phyloP scores from a whole-genome alignment of 345 rosid species.

The Hibiscus trionum region DNA sequence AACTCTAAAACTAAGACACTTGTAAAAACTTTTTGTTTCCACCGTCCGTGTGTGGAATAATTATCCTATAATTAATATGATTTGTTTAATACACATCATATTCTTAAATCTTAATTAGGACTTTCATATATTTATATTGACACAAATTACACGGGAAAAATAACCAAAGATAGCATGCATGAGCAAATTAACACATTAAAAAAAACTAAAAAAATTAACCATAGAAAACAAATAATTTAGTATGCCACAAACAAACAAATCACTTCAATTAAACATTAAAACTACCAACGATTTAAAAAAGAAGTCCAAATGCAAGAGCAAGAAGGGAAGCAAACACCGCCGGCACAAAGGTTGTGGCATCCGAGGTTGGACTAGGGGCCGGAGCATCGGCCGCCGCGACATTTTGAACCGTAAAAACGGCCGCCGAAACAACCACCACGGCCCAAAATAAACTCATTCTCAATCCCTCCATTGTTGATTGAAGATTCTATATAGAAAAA shows the following conservation, averaged over 20 bases:
- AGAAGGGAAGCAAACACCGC: constrained; percentile 26
- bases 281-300: constrained; percentile 15
- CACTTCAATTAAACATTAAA: constrained; percentile 8
- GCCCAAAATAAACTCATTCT: constrained; percentile 23
- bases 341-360: constrained; percentile 28
- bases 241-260: neutral
- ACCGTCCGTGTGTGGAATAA: no score
- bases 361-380: constrained; percentile 36
- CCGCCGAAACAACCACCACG: constrained; percentile 24
- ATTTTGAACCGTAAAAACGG: constrained; percentile 16
- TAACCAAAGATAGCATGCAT: no score
- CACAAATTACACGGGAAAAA: no score
- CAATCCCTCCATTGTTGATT: constrained; percentile 10
- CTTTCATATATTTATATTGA: no score
- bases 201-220: neutral
- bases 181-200: no score
- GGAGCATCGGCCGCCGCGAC: constrained; percentile 34
- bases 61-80: no score
- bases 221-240: neutral
- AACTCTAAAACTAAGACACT: no score
- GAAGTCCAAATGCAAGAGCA: constrained; percentile 33
- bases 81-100: no score
- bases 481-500: neutral
- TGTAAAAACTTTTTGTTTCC: no score
- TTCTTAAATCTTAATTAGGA: no score